These are phyloP conservation scores for Ballota nigra DNA, from an alignment of 257 asterid species.

Conservation along the genomic window DNA sequence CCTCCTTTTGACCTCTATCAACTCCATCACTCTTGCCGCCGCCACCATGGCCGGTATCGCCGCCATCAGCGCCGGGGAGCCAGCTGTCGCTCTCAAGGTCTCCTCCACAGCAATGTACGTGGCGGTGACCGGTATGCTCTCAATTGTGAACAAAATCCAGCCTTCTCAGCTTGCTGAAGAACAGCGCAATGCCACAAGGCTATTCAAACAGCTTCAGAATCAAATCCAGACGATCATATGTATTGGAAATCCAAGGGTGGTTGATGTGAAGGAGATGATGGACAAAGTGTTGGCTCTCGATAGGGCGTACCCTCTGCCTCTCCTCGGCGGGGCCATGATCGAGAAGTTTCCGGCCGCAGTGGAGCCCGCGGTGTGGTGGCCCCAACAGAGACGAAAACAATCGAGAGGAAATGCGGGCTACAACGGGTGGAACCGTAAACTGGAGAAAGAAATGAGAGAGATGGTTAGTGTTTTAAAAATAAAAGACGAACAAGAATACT, in stretches of 20 bases:
- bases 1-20: constrained; percentile 49
- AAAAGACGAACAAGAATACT: constrained; percentile 54
- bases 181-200: constrained; percentile 62
- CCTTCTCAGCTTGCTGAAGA: constrained; percentile 85
- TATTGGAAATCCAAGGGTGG: constrained; percentile 29
- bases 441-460: constrained; percentile 63
- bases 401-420: neutral
- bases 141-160: constrained; percentile 55
- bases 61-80: constrained; percentile 25
- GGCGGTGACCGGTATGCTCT: constrained; percentile 48
- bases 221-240: constrained; percentile 46
- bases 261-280: constrained; percentile 48
- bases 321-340: constrained; percentile 50
- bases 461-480: constrained; percentile 30
- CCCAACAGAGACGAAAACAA: constrained; percentile 30
- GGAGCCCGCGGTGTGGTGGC: constrained; percentile 69
- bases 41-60: constrained; percentile 30
- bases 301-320: constrained; percentile 62
- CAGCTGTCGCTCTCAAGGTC: constrained; percentile 36
- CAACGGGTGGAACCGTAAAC: constrained; percentile 51
- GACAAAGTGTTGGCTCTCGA: constrained; percentile 66
- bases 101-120: constrained; percentile 45
- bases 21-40: constrained; percentile 50
- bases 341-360: constrained; percentile 45
- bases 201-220: constrained; percentile 51